Evolutionary conservation across 2,329 filamentous ascomycete genomes (phyloP).

Genomic region (Fusarium lyarnte): DNA sequence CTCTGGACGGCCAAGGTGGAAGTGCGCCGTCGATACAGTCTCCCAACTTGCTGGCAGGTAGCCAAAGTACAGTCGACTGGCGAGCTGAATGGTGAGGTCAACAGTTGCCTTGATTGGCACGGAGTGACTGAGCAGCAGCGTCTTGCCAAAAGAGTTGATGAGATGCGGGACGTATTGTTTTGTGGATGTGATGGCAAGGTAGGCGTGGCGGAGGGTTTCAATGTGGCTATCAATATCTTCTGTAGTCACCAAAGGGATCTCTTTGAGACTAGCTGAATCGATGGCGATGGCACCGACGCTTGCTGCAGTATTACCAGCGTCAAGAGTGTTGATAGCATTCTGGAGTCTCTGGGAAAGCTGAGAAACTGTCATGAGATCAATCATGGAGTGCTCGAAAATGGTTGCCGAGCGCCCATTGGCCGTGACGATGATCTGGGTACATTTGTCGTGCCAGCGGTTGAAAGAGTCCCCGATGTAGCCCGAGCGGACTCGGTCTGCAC

Average conservation of each 20-base stretch:
- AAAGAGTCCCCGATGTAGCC: slow-evolving; percentile 7
- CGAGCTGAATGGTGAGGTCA: slow-evolving; percentile 3
- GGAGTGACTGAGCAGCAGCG: neutral
- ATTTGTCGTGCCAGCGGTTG: slow-evolving; percentile 12
- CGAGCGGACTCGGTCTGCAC: neutral
- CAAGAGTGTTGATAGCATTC: neutral
- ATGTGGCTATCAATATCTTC: neutral
- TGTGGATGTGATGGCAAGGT: neutral
- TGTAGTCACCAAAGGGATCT: neutral
- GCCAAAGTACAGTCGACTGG: slow-evolving; percentile 5
- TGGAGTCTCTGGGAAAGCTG: neutral
- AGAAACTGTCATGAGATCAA: slow-evolving; percentile 3
- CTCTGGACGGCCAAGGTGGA: too few species aligned
- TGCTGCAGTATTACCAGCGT: neutral
- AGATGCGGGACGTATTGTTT: slow-evolving; percentile 2
- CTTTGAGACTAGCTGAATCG: neutral
- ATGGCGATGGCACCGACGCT: neutral
- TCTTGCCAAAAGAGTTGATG: neutral
- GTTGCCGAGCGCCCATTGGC: slow-evolving; percentile 2
- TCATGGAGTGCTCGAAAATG: slow-evolving; percentile 12
- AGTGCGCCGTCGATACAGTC: slow-evolving; percentile 1
- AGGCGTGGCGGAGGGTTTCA: neutral
- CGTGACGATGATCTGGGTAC: neutral
- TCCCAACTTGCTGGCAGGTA: slow-evolving; percentile 10
- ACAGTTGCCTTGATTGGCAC: slow-evolving; percentile 2